Evolutionary conservation across 192 early-diverging fungal genomes (phyloP).

Genomic region (Podila verticillata): DNA sequence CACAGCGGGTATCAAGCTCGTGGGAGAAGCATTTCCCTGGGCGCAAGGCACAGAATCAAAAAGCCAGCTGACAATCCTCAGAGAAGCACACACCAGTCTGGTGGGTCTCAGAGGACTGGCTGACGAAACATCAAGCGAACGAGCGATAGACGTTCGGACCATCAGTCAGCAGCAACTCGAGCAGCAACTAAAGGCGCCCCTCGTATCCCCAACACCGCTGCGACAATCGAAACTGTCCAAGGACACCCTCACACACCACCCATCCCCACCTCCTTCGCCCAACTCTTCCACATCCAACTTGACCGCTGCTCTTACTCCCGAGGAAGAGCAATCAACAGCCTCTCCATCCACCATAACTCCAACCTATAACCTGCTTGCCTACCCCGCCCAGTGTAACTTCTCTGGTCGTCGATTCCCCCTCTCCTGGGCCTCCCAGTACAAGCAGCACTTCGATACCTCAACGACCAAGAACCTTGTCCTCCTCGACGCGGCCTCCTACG

Average conservation of each 20-base stretch:
- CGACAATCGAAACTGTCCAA: background rate
- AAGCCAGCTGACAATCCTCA: slow-evolving; percentile 66
- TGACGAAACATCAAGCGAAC: slow-evolving; percentile 35
- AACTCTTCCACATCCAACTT: slow-evolving; percentile 5
- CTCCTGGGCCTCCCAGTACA: slow-evolving; percentile 60
- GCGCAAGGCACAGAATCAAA: slow-evolving; percentile 2
- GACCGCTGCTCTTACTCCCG: no score
- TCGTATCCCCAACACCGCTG: background rate
- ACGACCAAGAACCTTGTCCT: slow-evolving; percentile 61
- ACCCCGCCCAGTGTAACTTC: slow-evolving; percentile 90
- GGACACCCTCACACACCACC: slow-evolving; percentile 9
- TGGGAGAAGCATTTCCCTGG: slow-evolving; percentile 78
- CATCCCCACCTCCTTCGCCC: slow-evolving; percentile 40
- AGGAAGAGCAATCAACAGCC: background rate
- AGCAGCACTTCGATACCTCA: slow-evolving; percentile 29
- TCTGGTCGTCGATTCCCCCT: slow-evolving; percentile 78
- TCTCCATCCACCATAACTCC: background rate
- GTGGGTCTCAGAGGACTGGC: slow-evolving; percentile 76
- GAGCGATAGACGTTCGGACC: slow-evolving; percentile 12
- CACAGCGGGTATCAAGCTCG: slow-evolving; percentile 78
- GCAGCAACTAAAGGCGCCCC: background rate
- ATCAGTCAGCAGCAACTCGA: slow-evolving; percentile 34
- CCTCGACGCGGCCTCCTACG: slow-evolving; percentile 80
- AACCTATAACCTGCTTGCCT: slow-evolving; percentile 70
- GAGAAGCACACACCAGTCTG: slow-evolving; percentile 78